A percentile compares a stretch with the other conserved stretches of the same genome.
These are phyloP conservation scores for Orbilia oligospora DNA, from an alignment of 2,329 filamentous ascomycete species.

Conservation along the genomic window DNA sequence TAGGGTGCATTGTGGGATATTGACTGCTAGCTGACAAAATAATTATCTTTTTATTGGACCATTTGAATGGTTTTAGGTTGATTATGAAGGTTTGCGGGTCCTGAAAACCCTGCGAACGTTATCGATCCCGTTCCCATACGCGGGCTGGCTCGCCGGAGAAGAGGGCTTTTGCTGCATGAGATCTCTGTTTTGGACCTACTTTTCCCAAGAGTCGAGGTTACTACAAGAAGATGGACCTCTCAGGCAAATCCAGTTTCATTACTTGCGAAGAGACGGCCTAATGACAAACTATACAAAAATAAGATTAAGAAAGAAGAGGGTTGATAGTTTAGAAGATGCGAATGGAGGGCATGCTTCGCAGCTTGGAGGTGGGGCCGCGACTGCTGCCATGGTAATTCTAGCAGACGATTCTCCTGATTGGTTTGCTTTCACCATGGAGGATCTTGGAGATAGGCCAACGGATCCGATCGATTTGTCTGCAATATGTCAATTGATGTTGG, in stretches of 20 bases:
- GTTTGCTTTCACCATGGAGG: neutral
- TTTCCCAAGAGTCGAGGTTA: too few species aligned
- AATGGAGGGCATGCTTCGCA: neutral
- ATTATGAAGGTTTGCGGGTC: too few species aligned
- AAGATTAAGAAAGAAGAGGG: neutral
- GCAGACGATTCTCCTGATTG: neutral
- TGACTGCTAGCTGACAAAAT: too few species aligned
- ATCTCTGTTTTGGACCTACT: neutral
- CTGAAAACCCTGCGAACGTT: conserved; percentile 9
- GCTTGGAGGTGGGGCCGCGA: too few species aligned
- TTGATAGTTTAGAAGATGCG: neutral
- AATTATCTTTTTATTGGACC: neutral
- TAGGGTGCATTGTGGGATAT: too few species aligned
- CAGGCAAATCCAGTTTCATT: conserved; percentile 13
- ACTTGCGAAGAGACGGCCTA: neutral
- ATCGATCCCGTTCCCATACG: conserved; percentile 30
- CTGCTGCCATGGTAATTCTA: too few species aligned
- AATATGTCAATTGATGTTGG: conserved; percentile 26
- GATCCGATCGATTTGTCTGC: conserved; percentile 10
- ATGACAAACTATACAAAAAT: conserved; percentile 14
- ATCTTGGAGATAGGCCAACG: conserved; percentile 34
- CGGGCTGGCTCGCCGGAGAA: neutral
- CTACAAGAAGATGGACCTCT: neutral
- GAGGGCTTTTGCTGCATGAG: conserved; percentile 11
- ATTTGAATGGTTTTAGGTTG: neutral